Conservation (phyloP, 2,329 filamentous ascomycete species). For the Aureobasidium subglaciale region DNA sequence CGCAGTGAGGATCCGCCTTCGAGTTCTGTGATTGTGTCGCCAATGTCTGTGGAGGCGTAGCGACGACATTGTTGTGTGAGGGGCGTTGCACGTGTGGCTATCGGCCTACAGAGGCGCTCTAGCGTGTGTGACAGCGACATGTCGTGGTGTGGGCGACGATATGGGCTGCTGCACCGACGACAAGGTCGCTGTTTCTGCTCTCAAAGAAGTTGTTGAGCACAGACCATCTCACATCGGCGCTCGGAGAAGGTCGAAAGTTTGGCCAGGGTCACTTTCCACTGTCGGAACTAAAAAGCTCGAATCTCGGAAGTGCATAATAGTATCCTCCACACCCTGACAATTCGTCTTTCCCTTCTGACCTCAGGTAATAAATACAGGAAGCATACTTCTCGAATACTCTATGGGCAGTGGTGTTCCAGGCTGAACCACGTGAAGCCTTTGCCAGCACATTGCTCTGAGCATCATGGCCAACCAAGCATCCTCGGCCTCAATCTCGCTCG, state of each 20-base stretch:
- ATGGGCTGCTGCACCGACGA: background rate
- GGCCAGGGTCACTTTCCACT: background rate
- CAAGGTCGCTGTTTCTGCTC: background rate
- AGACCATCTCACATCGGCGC: too few species aligned
- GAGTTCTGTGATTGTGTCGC: constrained; percentile 35
- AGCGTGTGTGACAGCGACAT: constrained; percentile 13
- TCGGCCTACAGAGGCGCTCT: constrained; percentile 8
- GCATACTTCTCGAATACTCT: constrained; percentile 9
- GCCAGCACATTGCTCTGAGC: constrained; percentile 13
- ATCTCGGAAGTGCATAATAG: background rate
- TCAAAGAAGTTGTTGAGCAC: constrained; percentile 6
- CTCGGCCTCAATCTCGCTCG: background rate
- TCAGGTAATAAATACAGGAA: constrained; percentile 11
- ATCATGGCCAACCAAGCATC: constrained; percentile 14
- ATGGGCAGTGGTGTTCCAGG: background rate
- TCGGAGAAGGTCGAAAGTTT: background rate
- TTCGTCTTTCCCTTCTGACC: background rate
- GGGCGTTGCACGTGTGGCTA: background rate
- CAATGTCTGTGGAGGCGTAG: constrained; percentile 24
- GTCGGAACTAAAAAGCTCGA: too few species aligned
- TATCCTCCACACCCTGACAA: background rate
- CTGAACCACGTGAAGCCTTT: constrained; percentile 10
- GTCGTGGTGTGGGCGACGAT: background rate
- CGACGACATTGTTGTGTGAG: constrained; percentile 22
- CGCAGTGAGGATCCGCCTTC: constrained; percentile 43